Percentiles rank a stretch among this genome's conserved stretches.
Evolutionary conservation across 306 rosid genomes (phyloP).

Genomic region (Vigna angularis): DNA sequence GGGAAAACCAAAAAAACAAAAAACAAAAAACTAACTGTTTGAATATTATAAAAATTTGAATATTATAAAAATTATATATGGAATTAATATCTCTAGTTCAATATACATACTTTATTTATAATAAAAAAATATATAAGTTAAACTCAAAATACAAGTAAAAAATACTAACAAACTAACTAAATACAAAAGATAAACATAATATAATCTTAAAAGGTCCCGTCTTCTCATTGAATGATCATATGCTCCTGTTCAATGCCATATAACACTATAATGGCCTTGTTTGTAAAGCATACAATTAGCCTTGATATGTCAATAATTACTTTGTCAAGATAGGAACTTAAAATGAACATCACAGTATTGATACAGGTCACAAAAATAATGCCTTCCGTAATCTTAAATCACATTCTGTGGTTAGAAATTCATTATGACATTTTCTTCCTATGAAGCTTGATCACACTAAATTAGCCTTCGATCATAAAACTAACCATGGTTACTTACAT

Average conservation of each 20-base stretch:
- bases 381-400: conserved; percentile 21
- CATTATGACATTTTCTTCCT: background rate
- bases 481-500: conserved; percentile 15
- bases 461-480: background rate
- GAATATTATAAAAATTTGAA: too few species aligned
- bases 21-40: background rate
- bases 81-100: too few species aligned
- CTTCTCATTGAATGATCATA: conserved; percentile 40
- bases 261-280: conserved; percentile 12
- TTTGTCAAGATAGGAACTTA: conserved; percentile 13
- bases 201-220: conserved; percentile 4
- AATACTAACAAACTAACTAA: too few species aligned
- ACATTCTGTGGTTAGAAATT: conserved; percentile 32
- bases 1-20: conserved; percentile 7
- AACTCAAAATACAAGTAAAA: too few species aligned
- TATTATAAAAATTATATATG: too few species aligned
- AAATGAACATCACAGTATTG: conserved; percentile 21
- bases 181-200: too few species aligned
- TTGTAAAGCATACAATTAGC: conserved; percentile 30
- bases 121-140: too few species aligned
- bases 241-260: conserved; percentile 9
- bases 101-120: too few species aligned
- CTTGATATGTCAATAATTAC: conserved; percentile 37
- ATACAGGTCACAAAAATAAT: conserved; percentile 17
- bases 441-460: background rate